Conservation (phyloP, 495 filamentous ascomycete genomes). For the Coniosporium apollinis region DNA sequence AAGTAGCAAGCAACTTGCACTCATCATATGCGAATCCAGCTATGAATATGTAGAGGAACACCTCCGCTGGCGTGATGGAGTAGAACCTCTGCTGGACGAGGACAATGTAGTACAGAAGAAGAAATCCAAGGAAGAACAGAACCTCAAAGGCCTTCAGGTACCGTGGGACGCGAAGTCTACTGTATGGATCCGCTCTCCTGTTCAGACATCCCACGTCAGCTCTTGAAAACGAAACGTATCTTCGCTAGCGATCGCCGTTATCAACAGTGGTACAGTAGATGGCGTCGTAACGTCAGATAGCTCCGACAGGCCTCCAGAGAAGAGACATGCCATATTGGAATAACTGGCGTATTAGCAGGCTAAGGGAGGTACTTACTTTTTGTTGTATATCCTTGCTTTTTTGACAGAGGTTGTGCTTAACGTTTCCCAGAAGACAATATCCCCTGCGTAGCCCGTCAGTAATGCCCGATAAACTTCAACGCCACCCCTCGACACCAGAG, state of each 20-base stretch:
- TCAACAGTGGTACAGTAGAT: too few species aligned
- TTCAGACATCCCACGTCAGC: background rate
- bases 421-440: slow-evolving; percentile 84
- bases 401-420: slow-evolving; percentile 62
- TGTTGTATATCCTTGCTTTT: slow-evolving; percentile 67
- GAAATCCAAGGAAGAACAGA: slow-evolving; percentile 65
- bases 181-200: slow-evolving; percentile 63
- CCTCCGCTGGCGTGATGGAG: slow-evolving; percentile 33
- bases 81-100: slow-evolving; percentile 40
- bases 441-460: too few species aligned
- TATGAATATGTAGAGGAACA: slow-evolving; percentile 52
- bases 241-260: too few species aligned
- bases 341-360: background rate
- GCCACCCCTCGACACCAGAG: background rate
- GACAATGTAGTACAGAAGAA: slow-evolving; percentile 72
- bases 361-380: slow-evolving; percentile 24
- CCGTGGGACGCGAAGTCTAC: slow-evolving; percentile 70
- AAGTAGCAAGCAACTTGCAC: slow-evolving; percentile 6
- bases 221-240: too few species aligned
- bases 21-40: slow-evolving; percentile 81
- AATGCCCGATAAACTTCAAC: too few species aligned
- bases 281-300: too few species aligned
- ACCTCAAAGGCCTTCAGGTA: slow-evolving; percentile 87
- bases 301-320: too few species aligned
- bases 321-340: too few species aligned